These are phyloP conservation scores for Botryotinia globosa DNA, from an alignment of 2,329 filamentous ascomycete species.

Conservation along the genomic window DNA sequence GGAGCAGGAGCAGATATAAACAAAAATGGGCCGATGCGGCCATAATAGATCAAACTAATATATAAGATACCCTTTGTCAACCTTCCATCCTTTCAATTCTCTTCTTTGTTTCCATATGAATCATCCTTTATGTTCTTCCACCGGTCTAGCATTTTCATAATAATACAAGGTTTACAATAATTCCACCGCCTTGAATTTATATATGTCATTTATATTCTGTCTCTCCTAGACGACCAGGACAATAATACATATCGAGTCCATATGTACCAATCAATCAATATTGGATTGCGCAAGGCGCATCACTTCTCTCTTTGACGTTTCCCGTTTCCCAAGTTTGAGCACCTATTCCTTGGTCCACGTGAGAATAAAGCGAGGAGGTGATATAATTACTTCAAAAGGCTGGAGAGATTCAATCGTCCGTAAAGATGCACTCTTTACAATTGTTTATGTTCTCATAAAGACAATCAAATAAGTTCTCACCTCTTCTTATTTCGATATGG, in stretches of 20 bases:
- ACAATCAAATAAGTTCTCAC: neutral
- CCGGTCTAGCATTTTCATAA: neutral
- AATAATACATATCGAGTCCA: neutral
- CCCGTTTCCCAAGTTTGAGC: neutral
- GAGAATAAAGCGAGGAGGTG: too few species aligned
- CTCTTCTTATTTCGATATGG: neutral
- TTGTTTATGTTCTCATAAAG: neutral
- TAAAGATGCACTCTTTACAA: neutral
- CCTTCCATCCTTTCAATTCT: neutral
- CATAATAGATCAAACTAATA: neutral
- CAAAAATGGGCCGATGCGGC: neutral
- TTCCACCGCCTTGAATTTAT: neutral
- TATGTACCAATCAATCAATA: neutral
- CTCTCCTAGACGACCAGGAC: neutral
- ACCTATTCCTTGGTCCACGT: neutral
- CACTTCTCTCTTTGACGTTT: neutral
- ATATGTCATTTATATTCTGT: neutral
- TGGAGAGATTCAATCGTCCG: too few species aligned
- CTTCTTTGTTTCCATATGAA: neutral
- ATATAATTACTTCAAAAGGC: too few species aligned
- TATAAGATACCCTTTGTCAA: neutral
- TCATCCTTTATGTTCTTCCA: neutral
- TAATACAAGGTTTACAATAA: neutral
- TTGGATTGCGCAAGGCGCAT: neutral
- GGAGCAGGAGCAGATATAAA: neutral